These are phyloP conservation scores for Rhizophlyctis rosea DNA, from an alignment of 192 early-diverging fungal species.

Conservation along the genomic window DNA sequence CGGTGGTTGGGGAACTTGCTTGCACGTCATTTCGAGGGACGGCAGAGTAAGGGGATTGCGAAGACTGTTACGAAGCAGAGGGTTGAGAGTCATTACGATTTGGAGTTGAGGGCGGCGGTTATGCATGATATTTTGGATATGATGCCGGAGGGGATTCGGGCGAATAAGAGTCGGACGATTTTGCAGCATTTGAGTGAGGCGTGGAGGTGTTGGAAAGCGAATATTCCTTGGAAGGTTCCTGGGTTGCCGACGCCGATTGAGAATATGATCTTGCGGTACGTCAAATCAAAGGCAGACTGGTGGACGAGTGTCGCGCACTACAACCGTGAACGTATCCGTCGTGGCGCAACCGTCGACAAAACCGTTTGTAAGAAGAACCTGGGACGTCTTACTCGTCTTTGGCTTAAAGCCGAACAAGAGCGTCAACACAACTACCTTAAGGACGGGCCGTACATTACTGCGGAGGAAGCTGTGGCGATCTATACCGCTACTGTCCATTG, in stretches of 20 bases:
- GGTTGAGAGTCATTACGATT: conserved; percentile 96
- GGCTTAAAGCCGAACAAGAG: conserved; percentile 99
- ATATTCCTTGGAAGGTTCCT: conserved; percentile 99
- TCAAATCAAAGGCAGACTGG: conserved; percentile 99
- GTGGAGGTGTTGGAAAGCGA: conserved; percentile 88
- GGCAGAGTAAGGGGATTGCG: conserved; percentile 93
- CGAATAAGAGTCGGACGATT: conserved; percentile 93
- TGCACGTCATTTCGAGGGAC: conserved; percentile 98
- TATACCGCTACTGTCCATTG: conserved; percentile 97
- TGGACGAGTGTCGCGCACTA: conserved; percentile 98
- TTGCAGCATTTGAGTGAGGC: conserved; percentile 95
- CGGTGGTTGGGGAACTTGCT: conserved; percentile 98
- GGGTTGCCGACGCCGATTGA: conserved; percentile 97
- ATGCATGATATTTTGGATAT: conserved; percentile 99
- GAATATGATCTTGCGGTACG: conserved; percentile 98
- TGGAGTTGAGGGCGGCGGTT: conserved; percentile 96
- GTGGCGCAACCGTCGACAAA: conserved; percentile 98
- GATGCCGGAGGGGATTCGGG: conserved; percentile 99
- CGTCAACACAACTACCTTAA: conserved; percentile 99
- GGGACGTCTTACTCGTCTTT: conserved; percentile 95
- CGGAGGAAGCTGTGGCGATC: conserved; percentile 97
- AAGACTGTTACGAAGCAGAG: conserved; percentile 99
- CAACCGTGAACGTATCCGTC: conserved; percentile 97
- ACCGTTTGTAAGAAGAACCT: conserved; percentile 98
- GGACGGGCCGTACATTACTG: conserved; percentile 96